Evolutionary conservation across 2,329 filamentous ascomycete species (phyloP), one percentile per base, ranked within the genome.

Genomic region (Colletotrichum eremochloae): DNA sequence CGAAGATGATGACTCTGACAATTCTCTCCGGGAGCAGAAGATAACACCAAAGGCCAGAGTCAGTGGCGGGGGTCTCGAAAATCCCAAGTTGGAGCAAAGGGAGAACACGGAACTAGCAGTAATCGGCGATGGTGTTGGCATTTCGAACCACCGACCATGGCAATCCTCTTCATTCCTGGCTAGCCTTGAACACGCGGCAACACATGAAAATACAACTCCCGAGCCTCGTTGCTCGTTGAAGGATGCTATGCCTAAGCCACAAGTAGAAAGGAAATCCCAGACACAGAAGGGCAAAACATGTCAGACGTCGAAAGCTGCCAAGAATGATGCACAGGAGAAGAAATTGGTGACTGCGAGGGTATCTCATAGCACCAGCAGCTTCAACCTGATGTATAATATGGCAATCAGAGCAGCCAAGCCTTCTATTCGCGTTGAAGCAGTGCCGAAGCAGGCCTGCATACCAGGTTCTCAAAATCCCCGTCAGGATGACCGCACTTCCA

Each of bases 401-500:
- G 55, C 44, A 12, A 50, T 50, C 40, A 69, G 55, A 58, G 67
- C 67, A 50, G 20, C 62, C 44, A 57, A 60, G 29, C 42, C 67
- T 50, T 33, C 44, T 7, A 29, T 69, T 31, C 36, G 67, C 58
- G 53, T 66, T 36, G 62, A 66, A 12, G 48, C 53, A 5, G 60
- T 55, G 31, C 46, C 36, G 40, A 63, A 46, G 29, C 31, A 40
- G 3, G 48, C 11, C 40, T 31, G 20, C 18, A 24, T 57, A 31
- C 29, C 56, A 36, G 31, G 6, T n/a, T 24, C 50, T 38, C 63
- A 14, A 31, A 36, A 58, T 12, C 18, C 36, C 24, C 62, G 53
- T 67, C 52, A 60, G 63, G 67, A 66, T 58, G 52, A 20, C 20
- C 52, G 38, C 67, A 12, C 20, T 60, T 58, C 62, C 58, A 53